A percentile compares a stretch with the other conserved stretches of the same genome.
These are phyloP conservation scores for Bretziella fagacearum DNA, from an alignment of 2,329 filamentous ascomycete species.

Conservation along the genomic window DNA sequence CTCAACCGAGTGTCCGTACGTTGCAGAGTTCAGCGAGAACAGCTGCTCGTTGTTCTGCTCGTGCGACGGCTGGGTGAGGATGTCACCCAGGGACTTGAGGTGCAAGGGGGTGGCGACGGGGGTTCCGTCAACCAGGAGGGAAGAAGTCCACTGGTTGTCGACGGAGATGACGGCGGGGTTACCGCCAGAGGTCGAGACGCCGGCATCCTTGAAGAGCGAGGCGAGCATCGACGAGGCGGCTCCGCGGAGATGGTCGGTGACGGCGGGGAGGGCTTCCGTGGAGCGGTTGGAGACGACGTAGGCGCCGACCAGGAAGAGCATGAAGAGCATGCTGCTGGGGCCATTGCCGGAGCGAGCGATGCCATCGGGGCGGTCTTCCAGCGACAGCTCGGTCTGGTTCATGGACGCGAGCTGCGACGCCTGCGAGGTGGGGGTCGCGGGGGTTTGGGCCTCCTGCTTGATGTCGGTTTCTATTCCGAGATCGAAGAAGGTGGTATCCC, in stretches of 20 bases:
- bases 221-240: constrained; percentile 63
- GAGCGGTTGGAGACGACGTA: constrained; percentile 82
- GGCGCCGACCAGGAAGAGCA: constrained; percentile 91
- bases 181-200: constrained; percentile 21
- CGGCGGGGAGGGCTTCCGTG: constrained; percentile 44
- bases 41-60: constrained; percentile 32
- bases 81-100: background rate
- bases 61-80: constrained; percentile 20
- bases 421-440: background rate
- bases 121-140: constrained; percentile 9
- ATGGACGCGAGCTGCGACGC: constrained; percentile 29
- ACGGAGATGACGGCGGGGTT: background rate
- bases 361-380: constrained; percentile 19
- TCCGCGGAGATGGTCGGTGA: constrained; percentile 65
- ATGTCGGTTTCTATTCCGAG: constrained; percentile 18
- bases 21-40: constrained; percentile 56
- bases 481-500: constrained; percentile 48
- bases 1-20: constrained; percentile 66
- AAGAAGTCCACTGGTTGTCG: background rate
- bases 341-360: constrained; percentile 36
- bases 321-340: constrained; percentile 70
- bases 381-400: constrained; percentile 30
- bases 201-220: constrained; percentile 67
- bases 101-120: background rate
- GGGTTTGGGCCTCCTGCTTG: constrained; percentile 32